Base-by-base conservation (phyloP, 2,329 filamentous ascomycete genomes). In the Clonostachys rosea region DNA sequence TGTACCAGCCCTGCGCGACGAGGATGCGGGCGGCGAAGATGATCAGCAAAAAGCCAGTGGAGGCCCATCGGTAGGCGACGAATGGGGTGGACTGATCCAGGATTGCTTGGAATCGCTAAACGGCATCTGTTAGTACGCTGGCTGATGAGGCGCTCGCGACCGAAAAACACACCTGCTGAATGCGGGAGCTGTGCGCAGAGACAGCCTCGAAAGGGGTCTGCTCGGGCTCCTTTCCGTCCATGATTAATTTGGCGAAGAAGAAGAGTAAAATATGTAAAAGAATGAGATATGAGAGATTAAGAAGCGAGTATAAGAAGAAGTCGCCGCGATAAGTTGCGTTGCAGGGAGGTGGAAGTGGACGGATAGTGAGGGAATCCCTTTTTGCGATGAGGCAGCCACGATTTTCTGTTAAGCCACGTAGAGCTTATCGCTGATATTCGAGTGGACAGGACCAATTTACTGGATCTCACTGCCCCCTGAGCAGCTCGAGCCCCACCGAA, bases 1-100 rank as follows among this genome's bases (percentile, higher is more conserved):
- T 97, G 67, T 99, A 99, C 94, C 94, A 99, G 70, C 94, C 94
- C 74, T 97, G 91, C 50, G 91, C 90, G 44, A 96, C 54, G 55
- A 99, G 76, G 67, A 99, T 95, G 64, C 94, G 86, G 56, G 94
- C 65, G 65, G 90, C 92, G 76, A 99, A 99, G 58, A 91, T 52
- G 52, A 89, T 48, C 50, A 97, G 82, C 47, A 87, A 76, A 39
- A 80, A 75, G 45, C 70, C 88, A n/a, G 92, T 96, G 66, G 85
- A 86, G 52, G 87, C 65, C 94, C 94, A 99, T 77, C 94, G 81
- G 73, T 97, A 96, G 49, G 86, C 74, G 47, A 91, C 84, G 68
- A 83, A 95, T 13, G 94, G 94, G 10, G 92, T 97, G 45, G 87
- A 92, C 71, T 91, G 88, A 71, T 99, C 94, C 56, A 99, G 84